Percentiles rank a stretch among this genome's conserved stretches.
Evolutionary conservation across 192 early-diverging fungal genomes (phyloP).

Genomic region (Phycomyces nitens): DNA sequence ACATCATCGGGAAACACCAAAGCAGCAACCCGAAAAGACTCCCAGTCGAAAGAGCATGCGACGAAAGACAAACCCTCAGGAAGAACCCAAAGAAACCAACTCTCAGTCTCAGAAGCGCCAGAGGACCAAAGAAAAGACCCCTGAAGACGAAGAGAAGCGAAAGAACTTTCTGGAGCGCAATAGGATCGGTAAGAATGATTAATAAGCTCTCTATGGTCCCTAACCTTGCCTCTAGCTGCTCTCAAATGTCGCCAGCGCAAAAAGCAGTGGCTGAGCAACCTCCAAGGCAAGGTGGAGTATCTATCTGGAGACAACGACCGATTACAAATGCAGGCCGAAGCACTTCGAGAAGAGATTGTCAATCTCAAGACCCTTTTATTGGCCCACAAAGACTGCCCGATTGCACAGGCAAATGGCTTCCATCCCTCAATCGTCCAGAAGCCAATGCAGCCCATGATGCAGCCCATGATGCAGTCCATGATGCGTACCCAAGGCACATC

Average conservation of each 20-base stretch:
- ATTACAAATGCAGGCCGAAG: slow-evolving; percentile 54
- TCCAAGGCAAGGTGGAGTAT: slow-evolving; percentile 70
- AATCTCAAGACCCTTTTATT: slow-evolving; percentile 75
- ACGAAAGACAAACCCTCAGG: not conserved
- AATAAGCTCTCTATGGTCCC: slow-evolving; percentile 34
- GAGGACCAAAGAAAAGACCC: slow-evolving; percentile 5
- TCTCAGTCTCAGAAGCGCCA: not conserved
- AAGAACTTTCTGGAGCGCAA: slow-evolving; percentile 88
- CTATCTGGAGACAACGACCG: slow-evolving; percentile 69
- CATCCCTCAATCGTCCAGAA: slow-evolving; percentile 11
- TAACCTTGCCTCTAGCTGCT: slow-evolving; percentile 64
- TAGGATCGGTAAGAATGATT: slow-evolving; percentile 59
- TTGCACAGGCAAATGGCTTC: slow-evolving; percentile 64
- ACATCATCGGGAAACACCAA: too few species aligned
- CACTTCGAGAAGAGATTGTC: slow-evolving; percentile 71
- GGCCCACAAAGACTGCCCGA: slow-evolving; percentile 77
- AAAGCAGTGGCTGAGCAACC: slow-evolving; percentile 85
- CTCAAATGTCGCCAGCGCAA: slow-evolving; percentile 93
- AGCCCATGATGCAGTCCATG: slow-evolving; percentile 5
- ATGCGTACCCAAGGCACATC: slow-evolving; percentile 13
- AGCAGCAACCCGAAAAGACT: too few species aligned
- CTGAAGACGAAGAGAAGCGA: slow-evolving; percentile 69
- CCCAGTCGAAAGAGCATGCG: not conserved
- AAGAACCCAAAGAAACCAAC: not conserved
- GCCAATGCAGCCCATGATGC: slow-evolving; percentile 7